Percentiles rank a stretch among this genome's conserved stretches.
Conservation (phyloP, 306 rosid species). For the Ochetophila trinervis region DNA sequence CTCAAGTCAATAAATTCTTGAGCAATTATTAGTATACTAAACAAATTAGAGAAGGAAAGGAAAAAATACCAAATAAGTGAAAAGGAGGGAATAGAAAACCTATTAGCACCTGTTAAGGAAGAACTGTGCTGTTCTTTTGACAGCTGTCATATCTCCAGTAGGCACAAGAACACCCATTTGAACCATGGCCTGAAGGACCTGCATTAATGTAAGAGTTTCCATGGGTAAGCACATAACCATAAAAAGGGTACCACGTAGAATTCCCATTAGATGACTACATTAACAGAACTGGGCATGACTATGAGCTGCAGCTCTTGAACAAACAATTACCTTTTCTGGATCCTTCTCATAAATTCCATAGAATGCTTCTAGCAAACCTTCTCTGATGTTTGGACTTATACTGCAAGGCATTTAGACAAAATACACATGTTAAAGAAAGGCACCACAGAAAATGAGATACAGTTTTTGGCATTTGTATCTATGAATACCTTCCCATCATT, state of each 20-base stretch:
- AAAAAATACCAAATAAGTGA: neutral
- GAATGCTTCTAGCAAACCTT: constrained; percentile 88
- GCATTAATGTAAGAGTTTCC: constrained; percentile 31
- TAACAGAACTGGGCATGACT: constrained; percentile 3
- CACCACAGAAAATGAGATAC: constrained; percentile 16
- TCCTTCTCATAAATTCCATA: constrained; percentile 95
- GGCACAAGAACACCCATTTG: constrained; percentile 99
- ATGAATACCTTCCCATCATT: constrained; percentile 95
- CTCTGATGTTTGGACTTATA: constrained; percentile 90
- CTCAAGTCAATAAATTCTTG: neutral
- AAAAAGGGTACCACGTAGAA: constrained; percentile 11
- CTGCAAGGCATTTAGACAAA: constrained; percentile 46
- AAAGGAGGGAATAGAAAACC: neutral
- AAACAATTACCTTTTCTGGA: constrained; percentile 79
- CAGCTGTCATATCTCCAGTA: constrained; percentile 99
- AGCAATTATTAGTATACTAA: neutral
- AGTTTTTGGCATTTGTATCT: neutral
- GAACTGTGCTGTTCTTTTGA: constrained; percentile 91
- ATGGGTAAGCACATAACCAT: constrained; percentile 22
- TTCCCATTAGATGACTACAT: constrained; percentile 5
- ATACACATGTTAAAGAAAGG: constrained; percentile 17
- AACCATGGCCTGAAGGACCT: constrained; percentile 97
- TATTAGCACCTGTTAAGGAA: constrained; percentile 77
- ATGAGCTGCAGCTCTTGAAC: neutral
- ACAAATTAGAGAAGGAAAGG: neutral